Evolutionary conservation across 306 rosid species (phyloP), one percentile per base, ranked within the genome.

Genomic region (Quercus gilva): DNA sequence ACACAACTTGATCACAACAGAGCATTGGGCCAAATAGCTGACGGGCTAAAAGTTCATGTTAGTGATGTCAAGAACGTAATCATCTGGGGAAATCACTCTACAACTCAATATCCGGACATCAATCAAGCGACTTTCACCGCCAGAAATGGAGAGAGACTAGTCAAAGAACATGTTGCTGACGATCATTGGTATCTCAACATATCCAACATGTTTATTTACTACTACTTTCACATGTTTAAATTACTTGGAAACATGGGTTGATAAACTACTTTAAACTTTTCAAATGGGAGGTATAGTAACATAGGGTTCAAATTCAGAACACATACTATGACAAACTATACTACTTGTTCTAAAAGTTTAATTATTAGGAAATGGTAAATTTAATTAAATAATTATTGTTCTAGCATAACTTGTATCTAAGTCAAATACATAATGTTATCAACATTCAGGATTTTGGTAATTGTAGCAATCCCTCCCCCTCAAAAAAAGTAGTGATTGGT

Each of bases 71-170:
- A 89, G 80, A 91, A 95, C 86, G 98, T 90, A 2, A 88, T 91
- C 70, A 91, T 95, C 61, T 95, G 99, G 99, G 99, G 99, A 1
- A 92, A 92, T 77, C 98, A 92, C 84, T 95, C 99, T 74, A 92
- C 98, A 55, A 90, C 97, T 58, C 97, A 94, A 80, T 92, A 94
- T 72, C 97, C 97, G 12, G 97, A 95, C 18, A 91, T 89, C 71
- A 92, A 92, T 77, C 99, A 95, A 60, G 99, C 98, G 5, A 90
- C 85, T 2, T 88, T 88, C 70, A 72, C 77, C 35, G 74, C 74
- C 33, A 74, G 72, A 55, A 5, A 60, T 1, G 86, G 79, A 6
- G 84, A 80, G 25, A 92, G 86, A 75, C 73, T 83, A 0, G 98
- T 92, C 73, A 84, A 85, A 79, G 87, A 89, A 77, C 82, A 28